These are phyloP conservation scores for Strobilomyces dryophilus DNA, from an alignment of 768 basidiomycete genomes.

Conservation along the genomic window DNA sequence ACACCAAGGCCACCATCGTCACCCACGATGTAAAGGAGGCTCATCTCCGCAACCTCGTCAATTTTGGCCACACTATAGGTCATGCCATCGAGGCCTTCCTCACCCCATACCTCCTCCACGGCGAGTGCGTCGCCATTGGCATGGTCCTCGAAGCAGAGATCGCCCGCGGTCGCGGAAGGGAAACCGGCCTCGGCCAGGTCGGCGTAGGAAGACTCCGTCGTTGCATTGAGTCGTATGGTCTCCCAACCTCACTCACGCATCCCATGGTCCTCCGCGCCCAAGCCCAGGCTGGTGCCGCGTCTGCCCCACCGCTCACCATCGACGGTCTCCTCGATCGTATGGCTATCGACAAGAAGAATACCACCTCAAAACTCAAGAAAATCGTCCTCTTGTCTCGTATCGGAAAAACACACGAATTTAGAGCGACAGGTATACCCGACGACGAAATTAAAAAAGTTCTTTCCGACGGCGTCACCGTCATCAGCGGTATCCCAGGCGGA, in stretches of 20 bases:
- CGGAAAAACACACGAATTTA: conserved; percentile 87
- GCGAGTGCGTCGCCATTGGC: conserved; percentile 92
- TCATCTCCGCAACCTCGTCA: conserved; percentile 95
- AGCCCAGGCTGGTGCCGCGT: conserved; percentile 17
- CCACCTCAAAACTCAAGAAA: conserved; percentile 80
- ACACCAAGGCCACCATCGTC: conserved; percentile 95
- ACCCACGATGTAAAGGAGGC: conserved; percentile 96
- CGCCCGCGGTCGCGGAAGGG: conserved; percentile 71
- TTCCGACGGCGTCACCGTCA: conserved; percentile 72
- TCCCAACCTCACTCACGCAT: conserved; percentile 80
- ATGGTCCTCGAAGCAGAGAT: conserved; percentile 98
- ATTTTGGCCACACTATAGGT: conserved; percentile 97
- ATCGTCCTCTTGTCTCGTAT: conserved; percentile 89
- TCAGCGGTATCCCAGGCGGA: conserved; percentile 54
- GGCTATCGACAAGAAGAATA: conserved; percentile 98
- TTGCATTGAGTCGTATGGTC: conserved; percentile 85
- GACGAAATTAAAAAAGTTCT: conserved; percentile 77
- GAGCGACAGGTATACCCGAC: conserved; percentile 84
- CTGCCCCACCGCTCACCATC: conserved; percentile 43
- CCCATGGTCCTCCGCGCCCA: conserved; percentile 52
- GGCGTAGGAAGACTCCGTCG: conserved; percentile 87
- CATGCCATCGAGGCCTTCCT: conserved; percentile 97
- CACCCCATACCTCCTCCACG: conserved; percentile 91
- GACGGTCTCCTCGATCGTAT: conserved; percentile 87
- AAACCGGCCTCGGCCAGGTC: conserved; percentile 73